Evolutionary conservation across 1,139 yeast species (phyloP).

Genomic region (Kurtzmaniella quercitrusa): DNA sequence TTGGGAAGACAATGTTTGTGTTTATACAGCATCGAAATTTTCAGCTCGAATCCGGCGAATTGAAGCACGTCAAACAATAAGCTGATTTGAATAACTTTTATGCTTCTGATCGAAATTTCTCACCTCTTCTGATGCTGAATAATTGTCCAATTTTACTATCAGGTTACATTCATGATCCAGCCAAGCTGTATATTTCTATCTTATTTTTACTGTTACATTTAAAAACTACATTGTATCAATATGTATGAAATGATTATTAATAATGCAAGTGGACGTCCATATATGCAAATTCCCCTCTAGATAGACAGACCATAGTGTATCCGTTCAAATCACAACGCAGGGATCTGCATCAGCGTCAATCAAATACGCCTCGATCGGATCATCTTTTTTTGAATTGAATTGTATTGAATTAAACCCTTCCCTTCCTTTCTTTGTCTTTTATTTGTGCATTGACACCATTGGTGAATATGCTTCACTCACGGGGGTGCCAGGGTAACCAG

Average conservation of each 20-base stretch:
- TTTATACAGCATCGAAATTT: neutral
- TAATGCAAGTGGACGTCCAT: neutral
- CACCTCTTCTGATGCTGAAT: neutral
- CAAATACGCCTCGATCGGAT: neutral
- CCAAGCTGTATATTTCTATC: no score
- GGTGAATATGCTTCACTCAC: slow-evolving; percentile 31
- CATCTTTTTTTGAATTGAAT: neutral
- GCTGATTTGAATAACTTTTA: neutral
- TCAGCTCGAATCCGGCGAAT: neutral
- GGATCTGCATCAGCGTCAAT: neutral
- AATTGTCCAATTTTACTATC: no score
- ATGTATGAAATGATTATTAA: neutral
- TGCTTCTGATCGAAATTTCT: neutral
- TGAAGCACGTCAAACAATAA: neutral
- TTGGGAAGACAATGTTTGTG: neutral
- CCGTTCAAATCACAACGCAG: neutral
- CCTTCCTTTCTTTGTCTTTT: neutral
- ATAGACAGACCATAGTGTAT: neutral
- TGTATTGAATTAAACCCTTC: neutral
- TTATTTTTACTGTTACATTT: no score
- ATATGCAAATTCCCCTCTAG: neutral
- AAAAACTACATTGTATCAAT: neutral
- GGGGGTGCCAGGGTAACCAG: slow-evolving; percentile 26
- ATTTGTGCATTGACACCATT: slow-evolving; percentile 10
- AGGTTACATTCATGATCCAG: no score